These are phyloP conservation scores for Chytridiales sp. DNA, from an alignment of 371 early-diverging fungal genomes.

Conservation along the genomic window DNA sequence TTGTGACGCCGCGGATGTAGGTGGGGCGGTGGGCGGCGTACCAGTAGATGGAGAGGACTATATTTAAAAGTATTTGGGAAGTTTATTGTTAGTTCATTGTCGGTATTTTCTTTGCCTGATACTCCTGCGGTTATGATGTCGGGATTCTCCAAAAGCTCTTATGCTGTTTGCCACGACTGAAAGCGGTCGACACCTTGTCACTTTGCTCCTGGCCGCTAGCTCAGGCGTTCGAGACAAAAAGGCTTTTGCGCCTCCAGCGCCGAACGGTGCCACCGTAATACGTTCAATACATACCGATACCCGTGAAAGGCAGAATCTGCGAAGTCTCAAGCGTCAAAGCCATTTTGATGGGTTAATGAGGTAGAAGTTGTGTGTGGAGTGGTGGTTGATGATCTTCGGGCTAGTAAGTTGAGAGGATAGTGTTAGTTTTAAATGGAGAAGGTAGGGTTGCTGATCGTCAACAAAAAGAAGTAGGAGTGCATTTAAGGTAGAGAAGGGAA, in stretches of 20 bases:
- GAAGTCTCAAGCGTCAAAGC: constrained; percentile 15
- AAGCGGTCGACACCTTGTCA: not conserved
- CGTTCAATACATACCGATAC: constrained; percentile 14
- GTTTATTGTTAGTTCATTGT: not conserved
- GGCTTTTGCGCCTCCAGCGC: not conserved
- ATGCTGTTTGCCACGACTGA: not conserved
- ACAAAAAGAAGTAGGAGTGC: too few species aligned
- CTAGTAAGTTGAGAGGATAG: not conserved
- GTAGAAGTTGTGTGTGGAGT: not conserved
- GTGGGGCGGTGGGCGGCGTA: constrained; percentile 12
- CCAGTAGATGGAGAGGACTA: constrained; percentile 21
- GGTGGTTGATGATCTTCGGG: not conserved
- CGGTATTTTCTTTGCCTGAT: too few species aligned
- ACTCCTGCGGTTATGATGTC: too few species aligned
- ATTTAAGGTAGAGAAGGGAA: too few species aligned
- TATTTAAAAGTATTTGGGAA: not conserved
- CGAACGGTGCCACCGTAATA: not conserved
- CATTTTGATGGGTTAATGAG: constrained; percentile 4
- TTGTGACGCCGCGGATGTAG: constrained; percentile 12
- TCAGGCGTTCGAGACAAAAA: not conserved
- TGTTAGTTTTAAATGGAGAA: not conserved
- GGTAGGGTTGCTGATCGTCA: not conserved
- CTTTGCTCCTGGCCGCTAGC: not conserved
- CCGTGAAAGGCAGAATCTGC: constrained; percentile 26
- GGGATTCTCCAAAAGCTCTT: not conserved